Conservation (phyloP, 164 flowering plant genomes). For the Nelumbo lutea region DNA sequence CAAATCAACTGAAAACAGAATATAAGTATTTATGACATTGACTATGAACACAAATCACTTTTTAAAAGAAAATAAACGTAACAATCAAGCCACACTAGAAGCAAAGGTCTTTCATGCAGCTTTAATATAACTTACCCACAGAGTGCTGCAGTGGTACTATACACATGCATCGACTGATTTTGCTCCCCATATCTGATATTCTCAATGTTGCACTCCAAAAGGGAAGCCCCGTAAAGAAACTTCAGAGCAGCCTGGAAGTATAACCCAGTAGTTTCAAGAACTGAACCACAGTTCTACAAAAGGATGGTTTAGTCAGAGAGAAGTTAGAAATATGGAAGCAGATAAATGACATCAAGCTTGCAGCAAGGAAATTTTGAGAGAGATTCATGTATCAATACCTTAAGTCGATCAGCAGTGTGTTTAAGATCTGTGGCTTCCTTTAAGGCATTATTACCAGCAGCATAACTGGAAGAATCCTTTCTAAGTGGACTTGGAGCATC, state of each 20-base stretch:
- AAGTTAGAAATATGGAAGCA: constrained; percentile 3
- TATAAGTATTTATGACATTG: neutral
- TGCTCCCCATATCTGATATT: constrained; percentile 58
- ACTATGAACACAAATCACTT: neutral
- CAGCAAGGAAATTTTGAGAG: constrained; percentile 2
- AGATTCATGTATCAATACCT: constrained; percentile 37
- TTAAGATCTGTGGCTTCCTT: constrained; percentile 91
- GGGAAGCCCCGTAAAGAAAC: constrained; percentile 81
- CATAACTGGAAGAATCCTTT: constrained; percentile 63
- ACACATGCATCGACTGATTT: constrained; percentile 51
- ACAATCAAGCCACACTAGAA: neutral
- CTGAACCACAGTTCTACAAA: constrained; percentile 57
- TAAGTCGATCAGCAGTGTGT: constrained; percentile 84
- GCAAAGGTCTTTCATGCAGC: neutral
- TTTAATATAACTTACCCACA: constrained; percentile 62
- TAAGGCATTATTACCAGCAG: constrained; percentile 59
- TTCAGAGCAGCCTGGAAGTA: constrained; percentile 93
- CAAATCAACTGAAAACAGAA: neutral
- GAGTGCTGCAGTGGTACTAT: constrained; percentile 76
- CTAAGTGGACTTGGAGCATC: constrained; percentile 64
- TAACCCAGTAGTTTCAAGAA: constrained; percentile 48
- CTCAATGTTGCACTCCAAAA: constrained; percentile 59
- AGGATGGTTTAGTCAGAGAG: constrained; percentile 4
- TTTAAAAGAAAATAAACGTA: neutral
- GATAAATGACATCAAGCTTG: constrained; percentile 3